A percentile compares a stretch with the other conserved stretches of the same genome.
These are phyloP conservation scores for Sordariomycetes sp. DNA, from an alignment of 2,329 filamentous ascomycete genomes.

Conservation along the genomic window DNA sequence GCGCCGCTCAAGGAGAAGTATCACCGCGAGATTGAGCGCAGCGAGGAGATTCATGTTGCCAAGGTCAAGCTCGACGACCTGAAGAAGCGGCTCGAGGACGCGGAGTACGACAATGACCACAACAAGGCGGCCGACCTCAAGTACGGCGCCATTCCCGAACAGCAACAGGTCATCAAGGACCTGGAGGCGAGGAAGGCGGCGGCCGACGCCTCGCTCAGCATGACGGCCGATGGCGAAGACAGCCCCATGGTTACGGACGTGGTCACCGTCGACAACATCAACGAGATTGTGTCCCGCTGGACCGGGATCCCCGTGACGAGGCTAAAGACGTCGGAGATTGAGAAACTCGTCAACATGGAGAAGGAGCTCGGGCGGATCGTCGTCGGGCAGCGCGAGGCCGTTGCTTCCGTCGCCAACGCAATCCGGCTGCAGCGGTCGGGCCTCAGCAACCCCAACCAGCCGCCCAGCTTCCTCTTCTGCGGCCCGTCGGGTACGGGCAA, in stretches of 20 bases:
- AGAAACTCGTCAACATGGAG: constrained; percentile 98
- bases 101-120: constrained; percentile 76
- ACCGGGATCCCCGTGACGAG: constrained; percentile 96
- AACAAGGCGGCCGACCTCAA: constrained; percentile 83
- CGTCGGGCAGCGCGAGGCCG: constrained; percentile 88
- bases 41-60: constrained; percentile 83
- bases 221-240: constrained; percentile 40
- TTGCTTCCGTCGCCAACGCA: constrained; percentile 84
- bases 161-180: constrained; percentile 64
- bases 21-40: constrained; percentile 80
- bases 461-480: constrained; percentile 96
- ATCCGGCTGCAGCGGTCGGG: constrained; percentile 92
- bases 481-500: constrained; percentile 98
- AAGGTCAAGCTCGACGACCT: constrained; percentile 91
- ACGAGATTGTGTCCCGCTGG: constrained; percentile 93
- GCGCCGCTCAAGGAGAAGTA: constrained; percentile 90
- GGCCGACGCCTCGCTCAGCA: constrained; percentile 59
- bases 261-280: constrained; percentile 95
- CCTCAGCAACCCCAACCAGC: constrained; percentile 89
- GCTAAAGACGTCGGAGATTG: constrained; percentile 89
- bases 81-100: constrained; percentile 84
- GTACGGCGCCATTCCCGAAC: constrained; percentile 95
- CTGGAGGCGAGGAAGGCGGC: constrained; percentile 71
- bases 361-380: constrained; percentile 71
- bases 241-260: constrained; percentile 79